These are phyloP conservation scores for Ceratocystis colombiana DNA, from an alignment of 2,329 filamentous ascomycete genomes.

Conservation along the genomic window DNA sequence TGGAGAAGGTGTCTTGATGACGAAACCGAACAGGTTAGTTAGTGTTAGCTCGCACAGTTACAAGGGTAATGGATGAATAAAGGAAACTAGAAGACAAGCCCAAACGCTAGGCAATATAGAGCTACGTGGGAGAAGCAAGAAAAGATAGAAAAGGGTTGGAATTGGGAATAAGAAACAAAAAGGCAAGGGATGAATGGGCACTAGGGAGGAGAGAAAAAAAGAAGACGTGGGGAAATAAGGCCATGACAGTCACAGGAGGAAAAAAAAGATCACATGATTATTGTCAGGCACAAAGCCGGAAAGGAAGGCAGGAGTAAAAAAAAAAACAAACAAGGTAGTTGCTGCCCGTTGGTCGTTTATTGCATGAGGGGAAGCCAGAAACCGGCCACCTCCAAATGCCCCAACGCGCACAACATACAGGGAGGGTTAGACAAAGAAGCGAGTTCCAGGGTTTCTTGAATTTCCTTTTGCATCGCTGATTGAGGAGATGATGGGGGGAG, in stretches of 20 bases:
- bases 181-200: not conserved
- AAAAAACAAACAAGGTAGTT: constrained; percentile 12
- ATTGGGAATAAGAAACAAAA: constrained; percentile 12
- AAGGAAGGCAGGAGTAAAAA: constrained; percentile 5
- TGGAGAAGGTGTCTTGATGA: constrained; percentile 15
- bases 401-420: not conserved
- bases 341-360: constrained; percentile 2
- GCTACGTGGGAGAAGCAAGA: not conserved
- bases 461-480: not conserved
- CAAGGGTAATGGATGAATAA: not conserved
- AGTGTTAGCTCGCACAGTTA: too few species aligned
- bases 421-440: not conserved
- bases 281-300: constrained; percentile 7
- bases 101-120: too few species aligned
- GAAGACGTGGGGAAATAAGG: constrained; percentile 12
- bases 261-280: constrained; percentile 17
- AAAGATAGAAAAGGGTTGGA: not conserved
- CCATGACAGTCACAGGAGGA: not conserved
- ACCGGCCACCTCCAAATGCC: constrained; percentile 1
- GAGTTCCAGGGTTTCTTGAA: not conserved
- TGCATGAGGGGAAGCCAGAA: constrained; percentile 20
- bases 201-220: not conserved
- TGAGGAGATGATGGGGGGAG: not conserved
- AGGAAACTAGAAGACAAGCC: not conserved
- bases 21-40: not conserved